These are phyloP conservation scores for Coemansia aciculifera DNA, from an alignment of 192 early-diverging fungal species.

Conservation along the genomic window DNA sequence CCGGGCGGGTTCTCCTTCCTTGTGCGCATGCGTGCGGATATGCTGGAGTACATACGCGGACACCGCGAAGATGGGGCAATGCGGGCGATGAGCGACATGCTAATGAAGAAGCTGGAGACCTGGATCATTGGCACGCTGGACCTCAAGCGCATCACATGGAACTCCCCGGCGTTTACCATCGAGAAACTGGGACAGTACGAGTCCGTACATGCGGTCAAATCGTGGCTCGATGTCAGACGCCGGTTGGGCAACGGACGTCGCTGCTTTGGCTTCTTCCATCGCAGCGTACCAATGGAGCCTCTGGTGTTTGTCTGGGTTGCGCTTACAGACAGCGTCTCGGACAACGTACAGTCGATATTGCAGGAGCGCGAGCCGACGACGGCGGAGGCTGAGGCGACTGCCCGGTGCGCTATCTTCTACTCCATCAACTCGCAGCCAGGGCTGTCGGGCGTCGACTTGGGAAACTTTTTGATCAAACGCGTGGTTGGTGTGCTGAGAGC, in stretches of 20 bases:
- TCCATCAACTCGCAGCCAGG: constrained; percentile 89
- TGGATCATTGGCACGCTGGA: constrained; percentile 79
- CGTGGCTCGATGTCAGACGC: constrained; percentile 82
- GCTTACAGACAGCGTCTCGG: constrained; percentile 61
- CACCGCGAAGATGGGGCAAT: constrained; percentile 55
- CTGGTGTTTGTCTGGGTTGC: constrained; percentile 91
- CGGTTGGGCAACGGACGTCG: constrained; percentile 68
- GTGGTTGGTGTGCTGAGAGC: constrained; percentile 78
- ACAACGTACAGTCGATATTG: constrained; percentile 71
- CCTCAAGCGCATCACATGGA: constrained; percentile 82
- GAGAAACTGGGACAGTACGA: constrained; percentile 87
- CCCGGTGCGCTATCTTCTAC: constrained; percentile 84
- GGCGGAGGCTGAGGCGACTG: constrained; percentile 41
- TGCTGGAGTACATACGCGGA: constrained; percentile 55
- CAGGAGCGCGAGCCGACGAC: constrained; percentile 52
- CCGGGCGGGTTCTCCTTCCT: constrained; percentile 82
- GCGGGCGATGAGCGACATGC: constrained; percentile 61
- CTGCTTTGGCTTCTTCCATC: constrained; percentile 85
- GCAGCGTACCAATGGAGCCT: constrained; percentile 74
- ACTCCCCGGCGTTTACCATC: constrained; percentile 70
- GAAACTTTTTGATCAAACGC: constrained; percentile 87
- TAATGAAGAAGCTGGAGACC: constrained; percentile 69
- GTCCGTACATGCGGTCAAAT: constrained; percentile 83
- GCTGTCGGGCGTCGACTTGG: constrained; percentile 86
- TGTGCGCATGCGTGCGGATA: constrained; percentile 72